Conservation (phyloP, 345 rosid species). For the Brassica incana region DNA sequence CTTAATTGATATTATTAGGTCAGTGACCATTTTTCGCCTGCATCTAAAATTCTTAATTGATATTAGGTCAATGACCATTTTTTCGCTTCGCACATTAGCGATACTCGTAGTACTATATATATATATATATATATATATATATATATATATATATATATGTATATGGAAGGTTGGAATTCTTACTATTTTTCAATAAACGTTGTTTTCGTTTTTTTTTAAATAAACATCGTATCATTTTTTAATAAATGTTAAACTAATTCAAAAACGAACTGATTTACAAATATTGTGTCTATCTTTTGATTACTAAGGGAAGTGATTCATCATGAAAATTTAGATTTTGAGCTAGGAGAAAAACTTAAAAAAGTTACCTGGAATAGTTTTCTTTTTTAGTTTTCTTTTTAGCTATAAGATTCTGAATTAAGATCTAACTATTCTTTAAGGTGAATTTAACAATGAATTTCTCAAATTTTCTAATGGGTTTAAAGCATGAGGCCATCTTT, state of each 20-base stretch:
- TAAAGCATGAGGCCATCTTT: background rate
- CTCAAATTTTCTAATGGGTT: background rate
- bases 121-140: background rate
- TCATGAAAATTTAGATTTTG: too few relatives aligned
- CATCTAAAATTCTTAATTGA: too few relatives aligned
- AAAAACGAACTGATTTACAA: too few relatives aligned
- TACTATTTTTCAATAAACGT: background rate
- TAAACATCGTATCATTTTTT: background rate
- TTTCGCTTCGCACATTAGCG: background rate
- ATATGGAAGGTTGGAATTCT: background rate
- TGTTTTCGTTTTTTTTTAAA: too few relatives aligned
- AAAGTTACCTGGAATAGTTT: too few relatives aligned
- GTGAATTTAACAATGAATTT: background rate
- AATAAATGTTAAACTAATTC: too few relatives aligned
- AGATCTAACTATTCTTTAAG: background rate
- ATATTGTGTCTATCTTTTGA: too few relatives aligned
- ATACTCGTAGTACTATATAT: background rate
- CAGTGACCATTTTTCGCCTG: background rate
- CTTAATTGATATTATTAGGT: background rate
- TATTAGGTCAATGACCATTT: background rate
- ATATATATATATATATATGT: background rate
- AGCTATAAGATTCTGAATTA: too few relatives aligned
- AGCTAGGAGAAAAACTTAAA: too few relatives aligned
- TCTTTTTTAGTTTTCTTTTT: too few relatives aligned
- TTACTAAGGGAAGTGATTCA: too few relatives aligned